These are phyloP conservation scores for Aspergillus sp. DNA, from an alignment of 2,329 filamentous ascomycete species.

Conservation along the genomic window DNA sequence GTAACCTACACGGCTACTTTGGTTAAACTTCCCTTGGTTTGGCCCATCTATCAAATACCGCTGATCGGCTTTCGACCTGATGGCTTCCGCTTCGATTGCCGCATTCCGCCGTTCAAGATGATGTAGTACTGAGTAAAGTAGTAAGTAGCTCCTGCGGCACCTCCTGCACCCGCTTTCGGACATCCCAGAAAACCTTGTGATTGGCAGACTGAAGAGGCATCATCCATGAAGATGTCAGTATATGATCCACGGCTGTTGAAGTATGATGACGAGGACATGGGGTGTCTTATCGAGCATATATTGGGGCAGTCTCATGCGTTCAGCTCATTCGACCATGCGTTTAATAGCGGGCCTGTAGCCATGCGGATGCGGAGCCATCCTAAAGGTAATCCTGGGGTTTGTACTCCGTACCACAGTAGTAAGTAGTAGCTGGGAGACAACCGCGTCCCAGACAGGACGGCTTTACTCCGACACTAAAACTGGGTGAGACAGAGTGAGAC, in stretches of 20 bases:
- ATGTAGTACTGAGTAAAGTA: not conserved
- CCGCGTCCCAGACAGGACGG: not conserved
- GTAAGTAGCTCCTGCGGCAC: not conserved
- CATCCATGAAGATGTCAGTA: not conserved
- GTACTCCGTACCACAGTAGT: too few species aligned
- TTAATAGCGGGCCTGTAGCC: not conserved
- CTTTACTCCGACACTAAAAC: not conserved
- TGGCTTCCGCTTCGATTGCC: not conserved
- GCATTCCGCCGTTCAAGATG: not conserved
- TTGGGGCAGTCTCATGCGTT: not conserved
- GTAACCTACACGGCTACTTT: not conserved
- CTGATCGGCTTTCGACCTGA: not conserved
- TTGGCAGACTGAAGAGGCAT: not conserved
- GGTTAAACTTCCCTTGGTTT: not conserved
- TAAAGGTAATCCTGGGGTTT: too few species aligned
- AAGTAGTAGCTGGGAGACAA: too few species aligned
- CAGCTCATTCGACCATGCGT: not conserved
- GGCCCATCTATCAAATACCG: not conserved
- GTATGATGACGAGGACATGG: slow-evolving; percentile 1
- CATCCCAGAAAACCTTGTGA: not conserved
- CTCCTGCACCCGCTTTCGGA: not conserved
- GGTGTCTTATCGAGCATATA: not conserved
- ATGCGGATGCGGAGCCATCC: not conserved
- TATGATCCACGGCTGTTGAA: not conserved
- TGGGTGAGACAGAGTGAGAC: not conserved